phyloP scores from a whole-genome alignment of 495 filamentous ascomycete genomes.

The Podospora sp. region DNA sequence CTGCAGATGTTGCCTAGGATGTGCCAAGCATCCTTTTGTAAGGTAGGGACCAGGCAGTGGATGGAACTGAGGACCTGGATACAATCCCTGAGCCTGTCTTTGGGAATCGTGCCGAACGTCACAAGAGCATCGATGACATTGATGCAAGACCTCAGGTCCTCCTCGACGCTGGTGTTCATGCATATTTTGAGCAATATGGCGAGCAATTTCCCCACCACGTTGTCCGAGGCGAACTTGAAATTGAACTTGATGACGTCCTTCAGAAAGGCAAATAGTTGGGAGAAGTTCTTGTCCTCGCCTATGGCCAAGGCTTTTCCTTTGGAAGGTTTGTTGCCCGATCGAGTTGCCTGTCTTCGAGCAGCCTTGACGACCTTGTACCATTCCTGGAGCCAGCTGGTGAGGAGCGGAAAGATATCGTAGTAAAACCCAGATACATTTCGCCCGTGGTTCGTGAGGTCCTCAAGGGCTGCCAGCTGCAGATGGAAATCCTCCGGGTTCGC shows the following conservation, averaged over 20 bases:
- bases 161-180: constrained; percentile 69
- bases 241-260: constrained; percentile 85
- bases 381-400: constrained; percentile 59
- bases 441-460: constrained; percentile 64
- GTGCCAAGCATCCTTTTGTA: constrained; percentile 73
- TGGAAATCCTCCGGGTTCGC: constrained; percentile 61
- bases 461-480: constrained; percentile 63
- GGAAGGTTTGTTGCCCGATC: constrained; percentile 25
- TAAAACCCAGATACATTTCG: constrained; percentile 67
- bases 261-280: constrained; percentile 70
- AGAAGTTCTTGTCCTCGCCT: constrained; percentile 69
- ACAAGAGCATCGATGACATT: constrained; percentile 77
- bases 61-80: constrained; percentile 82
- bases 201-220: constrained; percentile 68
- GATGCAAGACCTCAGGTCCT: constrained; percentile 76
- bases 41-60: constrained; percentile 69
- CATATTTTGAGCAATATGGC: constrained; percentile 70
- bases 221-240: constrained; percentile 70
- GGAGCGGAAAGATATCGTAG: constrained; percentile 58
- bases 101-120: constrained; percentile 76
- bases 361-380: constrained; percentile 57
- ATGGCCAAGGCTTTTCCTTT: constrained; percentile 56
- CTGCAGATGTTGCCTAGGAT: constrained; percentile 75
- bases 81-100: constrained; percentile 64
- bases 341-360: constrained; percentile 49